These are phyloP conservation scores for Candida glucosophila DNA, from an alignment of 1,139 yeast species.

Conservation along the genomic window DNA sequence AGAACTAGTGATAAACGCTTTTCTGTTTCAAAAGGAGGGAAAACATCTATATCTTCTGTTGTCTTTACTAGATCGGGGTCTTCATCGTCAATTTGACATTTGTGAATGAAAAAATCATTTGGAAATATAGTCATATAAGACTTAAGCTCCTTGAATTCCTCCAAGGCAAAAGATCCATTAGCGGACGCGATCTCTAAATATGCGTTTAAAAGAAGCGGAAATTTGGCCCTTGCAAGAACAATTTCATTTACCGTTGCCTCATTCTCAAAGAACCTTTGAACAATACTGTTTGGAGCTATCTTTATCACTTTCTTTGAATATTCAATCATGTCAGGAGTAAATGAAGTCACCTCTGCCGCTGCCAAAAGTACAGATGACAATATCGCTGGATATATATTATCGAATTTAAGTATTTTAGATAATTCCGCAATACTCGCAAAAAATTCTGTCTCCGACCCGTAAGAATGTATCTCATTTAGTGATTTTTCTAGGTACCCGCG, in stretches of 20 bases:
- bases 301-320: conserved; percentile 43
- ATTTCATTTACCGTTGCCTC: conserved; percentile 48
- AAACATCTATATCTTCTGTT: conserved; percentile 30
- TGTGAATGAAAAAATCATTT: conserved; percentile 24
- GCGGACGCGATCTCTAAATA: conserved; percentile 54
- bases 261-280: conserved; percentile 51
- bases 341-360: conserved; percentile 53
- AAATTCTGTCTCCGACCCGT: conserved; percentile 28
- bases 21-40: conserved; percentile 42
- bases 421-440: conserved; percentile 36
- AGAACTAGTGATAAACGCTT: conserved; percentile 38
- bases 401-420: conserved; percentile 39
- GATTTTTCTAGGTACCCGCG: too few relatives aligned
- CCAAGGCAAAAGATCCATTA: conserved; percentile 59
- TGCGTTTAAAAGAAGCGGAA: conserved; percentile 63
- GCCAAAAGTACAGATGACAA: conserved; percentile 52
- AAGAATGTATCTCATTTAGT: conserved; percentile 8
- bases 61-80: conserved; percentile 43
- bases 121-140: conserved; percentile 48
- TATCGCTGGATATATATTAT: conserved; percentile 47
- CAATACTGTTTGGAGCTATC: conserved; percentile 47
- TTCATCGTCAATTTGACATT: conserved; percentile 42
- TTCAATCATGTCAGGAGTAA: conserved; percentile 46
- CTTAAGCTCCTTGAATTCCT: conserved; percentile 48
- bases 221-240: conserved; percentile 57